These are phyloP conservation scores for Nannochloropsis salina DNA, from an alignment of 108 stramenopile genomes.

Conservation along the genomic window DNA sequence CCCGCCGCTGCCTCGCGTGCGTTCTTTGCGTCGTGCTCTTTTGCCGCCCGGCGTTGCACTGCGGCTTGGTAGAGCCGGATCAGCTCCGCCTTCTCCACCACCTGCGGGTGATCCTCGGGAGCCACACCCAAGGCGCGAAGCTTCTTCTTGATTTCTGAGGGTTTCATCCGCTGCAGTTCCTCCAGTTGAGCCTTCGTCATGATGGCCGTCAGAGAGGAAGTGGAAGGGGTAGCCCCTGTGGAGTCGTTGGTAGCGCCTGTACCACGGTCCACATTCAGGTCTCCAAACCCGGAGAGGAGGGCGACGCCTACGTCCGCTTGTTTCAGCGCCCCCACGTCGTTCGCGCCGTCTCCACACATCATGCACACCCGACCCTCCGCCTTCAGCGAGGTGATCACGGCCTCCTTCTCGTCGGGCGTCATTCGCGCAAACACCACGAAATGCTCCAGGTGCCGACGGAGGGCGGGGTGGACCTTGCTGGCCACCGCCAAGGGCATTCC, in stretches of 20 bases:
- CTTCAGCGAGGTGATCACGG: slow-evolving; percentile 77
- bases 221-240: background rate
- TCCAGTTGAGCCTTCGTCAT: slow-evolving; percentile 4
- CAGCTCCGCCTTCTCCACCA: slow-evolving; percentile 47
- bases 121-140: slow-evolving; percentile 26
- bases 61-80: slow-evolving; percentile 32
- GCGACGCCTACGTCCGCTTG: slow-evolving; percentile 90
- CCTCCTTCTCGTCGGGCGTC: slow-evolving; percentile 93
- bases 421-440: slow-evolving; percentile 80
- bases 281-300: slow-evolving; percentile 84
- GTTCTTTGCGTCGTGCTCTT: background rate
- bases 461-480: background rate
- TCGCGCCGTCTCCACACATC: slow-evolving; percentile 97
- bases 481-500: slow-evolving; percentile 30
- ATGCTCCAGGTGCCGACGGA: background rate
- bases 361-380: slow-evolving; percentile 66
- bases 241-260: slow-evolving; percentile 23
- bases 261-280: slow-evolving; percentile 63
- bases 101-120: background rate
- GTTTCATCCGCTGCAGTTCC: background rate
- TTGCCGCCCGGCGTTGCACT: background rate
- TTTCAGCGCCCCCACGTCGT: slow-evolving; percentile 87
- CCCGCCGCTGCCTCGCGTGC: slow-evolving; percentile 7
- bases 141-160: slow-evolving; percentile 63
- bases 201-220: background rate